Conservation (phyloP, 306 rosid genomes). For the Casuarina glauca region DNA sequence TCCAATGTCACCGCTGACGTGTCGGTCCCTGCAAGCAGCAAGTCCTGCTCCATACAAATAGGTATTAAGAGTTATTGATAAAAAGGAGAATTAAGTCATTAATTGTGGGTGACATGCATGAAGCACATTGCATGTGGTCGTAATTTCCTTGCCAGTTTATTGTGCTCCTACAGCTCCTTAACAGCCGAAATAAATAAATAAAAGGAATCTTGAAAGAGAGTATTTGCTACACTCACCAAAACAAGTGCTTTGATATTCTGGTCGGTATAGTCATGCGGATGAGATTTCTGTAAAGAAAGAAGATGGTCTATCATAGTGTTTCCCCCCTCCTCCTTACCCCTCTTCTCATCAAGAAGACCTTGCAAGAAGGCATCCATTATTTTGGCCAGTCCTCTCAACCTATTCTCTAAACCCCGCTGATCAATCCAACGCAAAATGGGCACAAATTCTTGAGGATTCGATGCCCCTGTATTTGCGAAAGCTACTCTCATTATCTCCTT, state of each 20-base stretch:
- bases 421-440: slow-evolving; percentile 46
- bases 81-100: too few relatives aligned
- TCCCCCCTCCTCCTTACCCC: background rate
- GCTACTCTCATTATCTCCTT: slow-evolving; percentile 34
- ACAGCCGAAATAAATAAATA: too few relatives aligned
- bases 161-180: too few relatives aligned
- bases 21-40: background rate
- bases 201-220: too few relatives aligned
- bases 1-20: background rate
- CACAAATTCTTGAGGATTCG: slow-evolving; percentile 39
- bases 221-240: slow-evolving; percentile 1
- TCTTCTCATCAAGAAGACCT: slow-evolving; percentile 16
- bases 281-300: slow-evolving; percentile 22
- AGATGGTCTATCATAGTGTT: slow-evolving; percentile 15
- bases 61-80: too few relatives aligned
- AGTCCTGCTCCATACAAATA: background rate
- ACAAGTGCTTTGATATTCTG: slow-evolving; percentile 26
- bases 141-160: too few relatives aligned
- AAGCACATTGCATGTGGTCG: too few relatives aligned
- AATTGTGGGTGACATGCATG: too few relatives aligned
- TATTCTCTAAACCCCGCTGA: slow-evolving; percentile 11
- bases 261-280: slow-evolving; percentile 21
- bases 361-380: slow-evolving; percentile 32
- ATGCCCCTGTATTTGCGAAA: slow-evolving; percentile 3
- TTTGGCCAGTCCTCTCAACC: slow-evolving; percentile 23